Conservation (phyloP, 192 early-diverging fungal genomes). For the Linnemannia zychae region DNA sequence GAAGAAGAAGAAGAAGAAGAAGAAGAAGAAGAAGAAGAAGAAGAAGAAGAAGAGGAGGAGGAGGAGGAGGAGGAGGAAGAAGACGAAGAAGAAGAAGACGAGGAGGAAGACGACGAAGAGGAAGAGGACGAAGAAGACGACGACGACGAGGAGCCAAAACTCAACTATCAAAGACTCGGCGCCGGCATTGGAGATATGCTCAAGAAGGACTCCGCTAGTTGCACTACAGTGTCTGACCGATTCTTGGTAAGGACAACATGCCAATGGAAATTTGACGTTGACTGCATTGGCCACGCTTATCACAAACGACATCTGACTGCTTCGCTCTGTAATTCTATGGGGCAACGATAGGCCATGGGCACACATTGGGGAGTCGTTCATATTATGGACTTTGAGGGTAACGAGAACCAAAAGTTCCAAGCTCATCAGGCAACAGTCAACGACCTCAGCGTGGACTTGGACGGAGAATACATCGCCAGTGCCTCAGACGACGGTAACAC, state of each 20-base stretch:
- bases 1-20: conserved; percentile 30
- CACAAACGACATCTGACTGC: not conserved
- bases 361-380: conserved; percentile 94
- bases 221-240: conserved; percentile 82
- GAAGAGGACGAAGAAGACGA: conserved; percentile 68
- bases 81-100: conserved; percentile 35
- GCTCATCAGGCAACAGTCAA: conserved; percentile 91
- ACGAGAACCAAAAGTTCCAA: conserved; percentile 86
- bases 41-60: conserved; percentile 30
- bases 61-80: conserved; percentile 28
- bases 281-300: not conserved
- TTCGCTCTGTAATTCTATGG: not conserved
- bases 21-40: conserved; percentile 27
- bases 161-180: conserved; percentile 90
- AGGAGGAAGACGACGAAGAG: conserved; percentile 56
- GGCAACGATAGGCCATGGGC: conserved; percentile 74
- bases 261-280: not conserved
- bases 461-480: conserved; percentile 92
- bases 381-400: conserved; percentile 94
- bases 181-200: conserved; percentile 82
- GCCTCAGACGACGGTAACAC: conserved; percentile 90
- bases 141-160: conserved; percentile 92
- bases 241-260: conserved; percentile 76
- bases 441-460: conserved; percentile 86
- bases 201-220: conserved; percentile 88